Evolutionary conservation across 345 rosid genomes (phyloP), one percentile per base, ranked within the genome.

Genomic region (Salix exigua): DNA sequence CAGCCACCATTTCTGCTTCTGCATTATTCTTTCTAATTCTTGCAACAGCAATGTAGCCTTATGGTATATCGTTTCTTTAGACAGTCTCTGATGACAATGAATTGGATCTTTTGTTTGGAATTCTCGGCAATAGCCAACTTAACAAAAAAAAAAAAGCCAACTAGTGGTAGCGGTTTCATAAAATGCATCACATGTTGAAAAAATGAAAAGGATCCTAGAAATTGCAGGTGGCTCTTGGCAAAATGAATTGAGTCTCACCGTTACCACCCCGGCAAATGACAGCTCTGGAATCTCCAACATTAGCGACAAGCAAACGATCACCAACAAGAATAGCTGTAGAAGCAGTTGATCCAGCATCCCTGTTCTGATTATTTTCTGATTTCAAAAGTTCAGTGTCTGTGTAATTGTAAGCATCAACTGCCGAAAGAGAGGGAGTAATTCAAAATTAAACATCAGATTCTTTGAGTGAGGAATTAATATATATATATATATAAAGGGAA

Each of bases 321-420:
- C 99, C 99, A 70, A 95, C 94, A 7, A 96, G 90, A 77, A 96
- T 84, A 72, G 99, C 99, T 17, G 99, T 96, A 66, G 99, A 96
- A 44, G 99, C 99, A 60, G 98, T 96, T 69, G 99, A 96, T 81
- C 99, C 99, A 81, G 99, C 99, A 91, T 96, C 99, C 73, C 98
- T 81, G 72, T 91, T 90, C 90, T 93, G 99, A 80, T 80, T 91
- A 78, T 91, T 89, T 83, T 96, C 99, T 30, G 95, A 92, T 77
- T 92, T 92, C 76, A 96, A 87, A 82, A 93, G 90, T 86, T 96
- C 99, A 0, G 94, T 81, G 86, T 96, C 99, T 67, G 99, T 94
- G 75, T 86, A 97, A 80, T 60, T 91, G 88, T 91, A 96, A 79
- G 99, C 94, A 77, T 96, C 99, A 84, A 93, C 99, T 96, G 90